Conservation (phyloP, 371 early-diverging fungal species). For the Apophysomyces elegans region DNA sequence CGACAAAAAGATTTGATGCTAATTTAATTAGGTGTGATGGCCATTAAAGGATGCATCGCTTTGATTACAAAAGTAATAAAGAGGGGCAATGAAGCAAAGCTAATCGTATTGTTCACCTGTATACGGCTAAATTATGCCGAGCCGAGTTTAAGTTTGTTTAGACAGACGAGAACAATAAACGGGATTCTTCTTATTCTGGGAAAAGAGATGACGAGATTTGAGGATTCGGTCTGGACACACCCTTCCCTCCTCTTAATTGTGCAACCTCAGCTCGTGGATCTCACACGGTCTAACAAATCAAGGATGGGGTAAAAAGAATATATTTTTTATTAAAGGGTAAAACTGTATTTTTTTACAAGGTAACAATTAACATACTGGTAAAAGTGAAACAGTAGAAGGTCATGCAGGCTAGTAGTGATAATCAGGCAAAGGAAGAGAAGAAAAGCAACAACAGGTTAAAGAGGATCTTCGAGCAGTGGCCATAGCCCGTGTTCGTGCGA, state of each 20-base stretch:
- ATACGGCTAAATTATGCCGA: no score
- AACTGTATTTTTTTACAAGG: neutral
- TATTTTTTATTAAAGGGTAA: no score
- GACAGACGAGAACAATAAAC: no score
- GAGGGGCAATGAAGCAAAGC: no score
- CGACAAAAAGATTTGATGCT: no score
- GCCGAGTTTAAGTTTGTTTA: no score
- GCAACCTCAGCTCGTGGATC: slow-evolving; percentile 6
- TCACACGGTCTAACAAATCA: slow-evolving; percentile 5
- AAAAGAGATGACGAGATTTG: neutral
- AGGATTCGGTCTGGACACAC: neutral
- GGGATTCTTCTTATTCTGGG: no score
- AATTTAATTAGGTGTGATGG: no score
- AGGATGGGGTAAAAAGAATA: neutral
- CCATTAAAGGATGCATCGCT: no score
- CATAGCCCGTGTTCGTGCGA: slow-evolving; percentile 3
- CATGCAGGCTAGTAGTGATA: neutral
- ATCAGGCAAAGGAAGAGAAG: neutral
- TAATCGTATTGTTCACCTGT: no score
- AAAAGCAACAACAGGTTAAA: neutral
- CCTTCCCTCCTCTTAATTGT: neutral
- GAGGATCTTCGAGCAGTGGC: neutral
- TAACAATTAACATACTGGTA: slow-evolving; percentile 4
- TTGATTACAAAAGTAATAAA: no score
- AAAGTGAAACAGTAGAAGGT: neutral